These are phyloP conservation scores for Magnusiomyces paraingens DNA, from an alignment of 1,139 yeast species.

Conservation along the genomic window DNA sequence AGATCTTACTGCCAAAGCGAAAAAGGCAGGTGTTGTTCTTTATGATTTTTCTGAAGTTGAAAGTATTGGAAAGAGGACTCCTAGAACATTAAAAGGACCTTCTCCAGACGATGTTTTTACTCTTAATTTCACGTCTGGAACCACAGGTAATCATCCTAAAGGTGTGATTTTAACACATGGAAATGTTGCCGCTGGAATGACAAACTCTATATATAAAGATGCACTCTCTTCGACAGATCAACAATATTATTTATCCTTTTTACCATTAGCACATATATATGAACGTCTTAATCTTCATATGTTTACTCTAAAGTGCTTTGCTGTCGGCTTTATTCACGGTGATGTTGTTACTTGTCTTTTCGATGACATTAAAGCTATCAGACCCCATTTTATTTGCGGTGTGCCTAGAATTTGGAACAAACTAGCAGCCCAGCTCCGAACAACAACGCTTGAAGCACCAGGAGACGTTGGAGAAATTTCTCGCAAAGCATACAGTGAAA, in stretches of 20 bases:
- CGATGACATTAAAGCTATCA: slow-evolving; percentile 49
- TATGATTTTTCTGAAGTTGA: slow-evolving; percentile 48
- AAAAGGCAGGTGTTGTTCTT: slow-evolving; percentile 33
- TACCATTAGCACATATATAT: slow-evolving; percentile 67
- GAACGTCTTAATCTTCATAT: slow-evolving; percentile 36
- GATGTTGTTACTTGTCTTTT: slow-evolving; percentile 38
- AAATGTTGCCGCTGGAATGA: slow-evolving; percentile 45
- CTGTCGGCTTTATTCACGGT: slow-evolving; percentile 43
- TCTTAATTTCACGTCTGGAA: slow-evolving; percentile 70
- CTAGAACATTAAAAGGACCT: slow-evolving; percentile 45
- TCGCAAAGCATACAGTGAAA: slow-evolving; percentile 36
- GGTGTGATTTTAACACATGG: slow-evolving; percentile 58
- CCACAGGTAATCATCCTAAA: slow-evolving; percentile 60
- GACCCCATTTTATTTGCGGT: slow-evolving; percentile 47
- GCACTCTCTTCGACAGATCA: not conserved
- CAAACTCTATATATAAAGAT: slow-evolving; percentile 27
- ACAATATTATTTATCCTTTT: slow-evolving; percentile 35
- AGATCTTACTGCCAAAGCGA: slow-evolving; percentile 31
- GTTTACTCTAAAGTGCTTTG: slow-evolving; percentile 29
- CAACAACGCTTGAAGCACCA: slow-evolving; percentile 26
- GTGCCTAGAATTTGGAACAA: slow-evolving; percentile 64
- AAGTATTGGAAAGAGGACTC: slow-evolving; percentile 46
- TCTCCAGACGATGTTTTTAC: slow-evolving; percentile 50
- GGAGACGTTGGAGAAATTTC: slow-evolving; percentile 19
- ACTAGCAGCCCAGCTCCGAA: slow-evolving; percentile 48